phyloP scores from a whole-genome alignment of 1,139 yeast species.

The Casaregolazyma lundiana region DNA sequence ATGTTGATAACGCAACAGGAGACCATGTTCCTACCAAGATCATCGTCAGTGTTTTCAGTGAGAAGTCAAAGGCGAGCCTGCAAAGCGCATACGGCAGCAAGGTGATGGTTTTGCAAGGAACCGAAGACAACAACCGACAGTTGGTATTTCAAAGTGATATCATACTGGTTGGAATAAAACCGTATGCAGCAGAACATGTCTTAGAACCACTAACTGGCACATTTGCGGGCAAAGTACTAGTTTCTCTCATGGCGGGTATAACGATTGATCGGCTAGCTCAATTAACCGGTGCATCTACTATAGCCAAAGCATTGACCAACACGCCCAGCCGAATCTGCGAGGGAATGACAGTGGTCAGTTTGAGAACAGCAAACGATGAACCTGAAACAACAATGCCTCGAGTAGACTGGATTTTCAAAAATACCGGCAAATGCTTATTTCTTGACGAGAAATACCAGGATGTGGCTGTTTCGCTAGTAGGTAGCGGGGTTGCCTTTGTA shows the following conservation, averaged over 20 bases:
- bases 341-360: conserved; percentile 83
- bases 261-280: conserved; percentile 63
- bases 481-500: conserved; percentile 96
- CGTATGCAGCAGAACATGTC: conserved; percentile 65
- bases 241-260: conserved; percentile 90
- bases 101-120: conserved; percentile 52
- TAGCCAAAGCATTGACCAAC: conserved; percentile 96
- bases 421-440: conserved; percentile 42
- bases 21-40: conserved; percentile 65
- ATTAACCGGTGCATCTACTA: conserved; percentile 33
- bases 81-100: conserved; percentile 43
- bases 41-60: conserved; percentile 54
- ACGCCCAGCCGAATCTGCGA: conserved; percentile 89
- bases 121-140: conserved; percentile 39
- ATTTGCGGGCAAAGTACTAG: conserved; percentile 55
- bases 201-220: conserved; percentile 38
- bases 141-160: conserved; percentile 65
- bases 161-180: conserved; percentile 80
- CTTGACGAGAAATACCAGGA: conserved; percentile 80
- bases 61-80: conserved; percentile 46
- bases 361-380: conserved; percentile 13
- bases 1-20: conserved; percentile 20
- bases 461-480: conserved; percentile 91
- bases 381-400: conserved; percentile 50
- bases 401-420: conserved; percentile 58